phyloP scores from a whole-genome alignment of 352 stramenopile genomes.

The Pythium monospermum region DNA sequence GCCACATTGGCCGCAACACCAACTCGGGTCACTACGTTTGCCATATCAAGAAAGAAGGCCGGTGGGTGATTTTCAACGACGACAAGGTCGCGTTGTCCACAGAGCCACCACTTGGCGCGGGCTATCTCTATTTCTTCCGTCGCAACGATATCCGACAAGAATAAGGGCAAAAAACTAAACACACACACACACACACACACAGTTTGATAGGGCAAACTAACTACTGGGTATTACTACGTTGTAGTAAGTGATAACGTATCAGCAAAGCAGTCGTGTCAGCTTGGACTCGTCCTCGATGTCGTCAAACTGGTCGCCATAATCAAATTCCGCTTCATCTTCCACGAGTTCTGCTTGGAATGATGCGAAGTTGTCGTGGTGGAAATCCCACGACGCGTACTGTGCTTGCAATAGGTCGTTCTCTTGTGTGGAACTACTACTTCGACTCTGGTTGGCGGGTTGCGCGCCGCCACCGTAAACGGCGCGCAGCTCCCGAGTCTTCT shows the following conservation, averaged over 20 bases:
- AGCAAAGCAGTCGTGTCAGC: conserved; percentile 49
- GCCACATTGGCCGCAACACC: conserved; percentile 98
- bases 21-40: conserved; percentile 98
- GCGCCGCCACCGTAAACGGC: conserved; percentile 2
- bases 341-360: conserved; percentile 14
- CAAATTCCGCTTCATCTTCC: conserved; percentile 42
- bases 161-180: background rate
- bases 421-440: background rate
- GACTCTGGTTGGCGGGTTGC: background rate
- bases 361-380: conserved; percentile 22
- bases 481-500: conserved; percentile 15
- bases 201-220: too few species aligned
- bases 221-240: too few species aligned
- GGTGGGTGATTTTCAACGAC: conserved; percentile 99
- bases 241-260: too few species aligned
- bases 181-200: background rate
- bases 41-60: conserved; percentile 95
- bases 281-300: conserved; percentile 70
- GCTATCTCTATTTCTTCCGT: conserved; percentile 96
- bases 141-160: conserved; percentile 39
- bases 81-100: conserved; percentile 96
- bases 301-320: conserved; percentile 80
- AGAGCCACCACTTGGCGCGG: conserved; percentile 90
- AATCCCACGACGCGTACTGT: conserved; percentile 17
- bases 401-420: background rate